Conservation (phyloP, 2,329 filamentous ascomycete species). For the Fonsecaea pugnacius region DNA sequence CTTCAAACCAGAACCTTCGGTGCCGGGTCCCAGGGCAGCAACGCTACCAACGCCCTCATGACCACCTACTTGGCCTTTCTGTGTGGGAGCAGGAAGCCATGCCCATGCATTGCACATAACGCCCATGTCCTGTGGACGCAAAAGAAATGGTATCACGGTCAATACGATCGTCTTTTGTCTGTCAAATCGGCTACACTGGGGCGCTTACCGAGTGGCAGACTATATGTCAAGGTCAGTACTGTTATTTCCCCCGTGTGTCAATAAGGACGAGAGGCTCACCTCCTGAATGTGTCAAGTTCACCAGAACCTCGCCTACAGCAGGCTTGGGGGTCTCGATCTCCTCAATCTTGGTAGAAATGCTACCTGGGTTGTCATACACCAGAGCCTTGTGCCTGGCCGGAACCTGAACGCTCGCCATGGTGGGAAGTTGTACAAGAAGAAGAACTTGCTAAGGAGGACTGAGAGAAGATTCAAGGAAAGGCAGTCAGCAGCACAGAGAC, state of each 20-base stretch:
- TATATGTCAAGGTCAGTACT: background rate
- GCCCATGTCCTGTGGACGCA: constrained; percentile 53
- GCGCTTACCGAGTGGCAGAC: constrained; percentile 61
- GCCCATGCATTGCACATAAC: constrained; percentile 57
- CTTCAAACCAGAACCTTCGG: constrained; percentile 58
- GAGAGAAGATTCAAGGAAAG: background rate
- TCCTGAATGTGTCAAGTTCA: constrained; percentile 67
- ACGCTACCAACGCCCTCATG: constrained; percentile 71
- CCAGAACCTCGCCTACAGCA: constrained; percentile 64
- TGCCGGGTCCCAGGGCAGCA: constrained; percentile 66
- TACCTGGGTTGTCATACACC: constrained; percentile 69
- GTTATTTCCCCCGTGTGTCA: background rate
- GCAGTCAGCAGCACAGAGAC: background rate
- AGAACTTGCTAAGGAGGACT: background rate
- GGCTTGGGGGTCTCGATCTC: constrained; percentile 69
- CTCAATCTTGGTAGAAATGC: constrained; percentile 66
- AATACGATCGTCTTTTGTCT: background rate
- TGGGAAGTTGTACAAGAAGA: constrained; percentile 16
- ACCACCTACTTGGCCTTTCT: constrained; percentile 67
- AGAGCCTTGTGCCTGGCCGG: constrained; percentile 66
- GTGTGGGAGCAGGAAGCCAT: constrained; percentile 62
- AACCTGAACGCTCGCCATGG: constrained; percentile 48
- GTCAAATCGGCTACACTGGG: background rate
- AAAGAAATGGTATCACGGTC: background rate
- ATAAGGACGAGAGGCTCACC: background rate